Evolutionary conservation across 2,329 filamentous ascomycete genomes (phyloP).

Genomic region (Fusarium sororula): DNA sequence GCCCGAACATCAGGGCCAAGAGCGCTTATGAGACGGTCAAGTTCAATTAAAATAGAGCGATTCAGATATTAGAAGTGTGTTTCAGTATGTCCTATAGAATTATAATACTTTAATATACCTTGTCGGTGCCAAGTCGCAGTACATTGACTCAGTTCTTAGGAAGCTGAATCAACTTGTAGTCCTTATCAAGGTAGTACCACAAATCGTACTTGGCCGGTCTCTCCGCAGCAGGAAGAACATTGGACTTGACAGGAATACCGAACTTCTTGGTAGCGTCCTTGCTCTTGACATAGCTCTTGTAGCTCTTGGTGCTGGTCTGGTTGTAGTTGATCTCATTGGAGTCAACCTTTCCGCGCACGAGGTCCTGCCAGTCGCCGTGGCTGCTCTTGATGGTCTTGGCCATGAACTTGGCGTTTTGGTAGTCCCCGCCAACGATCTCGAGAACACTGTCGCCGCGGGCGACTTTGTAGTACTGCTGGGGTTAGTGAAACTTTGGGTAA

Average conservation of each 20-base stretch:
- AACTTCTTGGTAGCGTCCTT: conserved; percentile 46
- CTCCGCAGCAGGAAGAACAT: conserved; percentile 43
- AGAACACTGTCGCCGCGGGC: conserved; percentile 48
- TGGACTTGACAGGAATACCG: conserved; percentile 43
- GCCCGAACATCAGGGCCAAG: conserved; percentile 43
- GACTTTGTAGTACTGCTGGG: conserved; percentile 52
- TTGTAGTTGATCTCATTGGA: conserved; percentile 52
- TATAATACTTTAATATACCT: neutral
- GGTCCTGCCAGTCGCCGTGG: conserved; percentile 51
- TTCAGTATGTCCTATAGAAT: neutral
- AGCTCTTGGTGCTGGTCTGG: conserved; percentile 49
- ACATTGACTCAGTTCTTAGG: conserved; percentile 37
- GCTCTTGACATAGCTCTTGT: conserved; percentile 47
- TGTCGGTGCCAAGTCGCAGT: rapidly evolving
- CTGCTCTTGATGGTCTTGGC: conserved; percentile 47
- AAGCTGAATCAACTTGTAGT: conserved; percentile 45
- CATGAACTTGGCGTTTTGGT: conserved; percentile 48
- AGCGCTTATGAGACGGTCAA: conserved; percentile 25
- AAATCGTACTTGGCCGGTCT: conserved; percentile 47
- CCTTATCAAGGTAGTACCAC: conserved; percentile 51
- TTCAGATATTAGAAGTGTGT: neutral
- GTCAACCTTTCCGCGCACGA: conserved; percentile 50
- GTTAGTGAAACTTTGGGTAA: neutral
- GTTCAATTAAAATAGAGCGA: neutral
- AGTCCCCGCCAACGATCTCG: conserved; percentile 49